A percentile compares a stretch with the other conserved stretches of the same genome.
phyloP scores from a whole-genome alignment of 2,329 filamentous ascomycete genomes.

The Ascochyta clinopodiicola region DNA sequence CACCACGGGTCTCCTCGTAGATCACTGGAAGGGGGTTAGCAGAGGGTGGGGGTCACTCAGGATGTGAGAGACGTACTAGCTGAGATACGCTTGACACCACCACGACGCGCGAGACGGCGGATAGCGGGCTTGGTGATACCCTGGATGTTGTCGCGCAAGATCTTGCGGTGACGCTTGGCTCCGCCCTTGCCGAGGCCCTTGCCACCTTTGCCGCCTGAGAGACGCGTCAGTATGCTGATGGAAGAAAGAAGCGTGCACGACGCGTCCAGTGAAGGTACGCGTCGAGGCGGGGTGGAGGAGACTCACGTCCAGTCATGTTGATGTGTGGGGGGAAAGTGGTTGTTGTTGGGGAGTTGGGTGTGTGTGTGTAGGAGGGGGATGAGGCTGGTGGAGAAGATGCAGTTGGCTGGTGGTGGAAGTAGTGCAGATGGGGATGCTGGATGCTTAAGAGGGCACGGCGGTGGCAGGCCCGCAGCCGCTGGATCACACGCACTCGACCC shows the following conservation, averaged over 20 bases:
- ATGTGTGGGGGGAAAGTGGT: slow-evolving; percentile 36
- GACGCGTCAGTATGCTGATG: slow-evolving; percentile 40
- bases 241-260: slow-evolving; percentile 46
- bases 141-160: slow-evolving; percentile 63
- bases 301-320: slow-evolving; percentile 61
- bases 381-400: slow-evolving; percentile 23
- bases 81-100: slow-evolving; percentile 61
- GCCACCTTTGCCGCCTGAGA: slow-evolving; percentile 60
- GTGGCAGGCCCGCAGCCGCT: slow-evolving; percentile 28
- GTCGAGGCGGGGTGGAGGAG: slow-evolving; percentile 11
- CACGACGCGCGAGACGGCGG: slow-evolving; percentile 61
- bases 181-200: slow-evolving; percentile 63
- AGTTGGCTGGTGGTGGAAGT: slow-evolving; percentile 27
- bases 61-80: slow-evolving; percentile 50
- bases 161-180: slow-evolving; percentile 63
- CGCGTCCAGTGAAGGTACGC: slow-evolving; percentile 16
- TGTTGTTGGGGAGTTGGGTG: slow-evolving; percentile 25
- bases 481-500: slow-evolving; percentile 31
- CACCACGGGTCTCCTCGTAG: slow-evolving; percentile 79
- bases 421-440: slow-evolving; percentile 23
- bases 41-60: not conserved
- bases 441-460: slow-evolving; percentile 35
- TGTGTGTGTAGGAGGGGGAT: slow-evolving; percentile 19
- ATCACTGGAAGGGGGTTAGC: slow-evolving; percentile 62
- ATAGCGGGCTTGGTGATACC: slow-evolving; percentile 63